Conservation (phyloP, 179 eudicot genomes). For the Drosera spatulata region DNA sequence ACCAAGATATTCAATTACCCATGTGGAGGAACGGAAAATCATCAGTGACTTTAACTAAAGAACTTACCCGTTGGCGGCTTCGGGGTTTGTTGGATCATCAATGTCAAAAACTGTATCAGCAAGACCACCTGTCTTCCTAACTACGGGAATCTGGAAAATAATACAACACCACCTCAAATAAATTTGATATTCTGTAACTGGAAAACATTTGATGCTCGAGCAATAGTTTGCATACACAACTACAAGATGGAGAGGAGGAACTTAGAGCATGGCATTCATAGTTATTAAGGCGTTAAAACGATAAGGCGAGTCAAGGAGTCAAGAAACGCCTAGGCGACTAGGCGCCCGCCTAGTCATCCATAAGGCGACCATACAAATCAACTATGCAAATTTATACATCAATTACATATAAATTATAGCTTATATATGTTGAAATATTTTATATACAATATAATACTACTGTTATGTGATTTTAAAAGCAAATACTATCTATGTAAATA, state of each 20-base stretch:
- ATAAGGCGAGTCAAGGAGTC: no score
- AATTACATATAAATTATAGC: no score
- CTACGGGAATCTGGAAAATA: slow-evolving; percentile 56
- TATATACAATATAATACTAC: no score
- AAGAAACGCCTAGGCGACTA: no score
- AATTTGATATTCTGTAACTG: background rate
- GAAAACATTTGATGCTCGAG: background rate
- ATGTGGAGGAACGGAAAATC: no score
- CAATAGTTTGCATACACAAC: background rate
- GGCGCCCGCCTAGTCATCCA: no score
- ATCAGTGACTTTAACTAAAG: background rate
- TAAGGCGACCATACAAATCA: background rate
- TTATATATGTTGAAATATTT: no score
- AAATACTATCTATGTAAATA: no score
- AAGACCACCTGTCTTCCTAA: slow-evolving; percentile 87
- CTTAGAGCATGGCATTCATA: background rate
- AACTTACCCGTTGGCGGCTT: slow-evolving; percentile 58
- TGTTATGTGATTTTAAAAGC: no score
- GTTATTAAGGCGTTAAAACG: no score
- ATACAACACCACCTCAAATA: background rate
- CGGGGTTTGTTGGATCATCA: slow-evolving; percentile 49
- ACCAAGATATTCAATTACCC: background rate
- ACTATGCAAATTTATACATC: no score
- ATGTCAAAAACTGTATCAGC: slow-evolving; percentile 89
- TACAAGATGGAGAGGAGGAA: background rate